Percentiles rank a stretch among this genome's conserved stretches.
These are phyloP conservation scores for Fusarium denticulatum DNA, from an alignment of 2,329 filamentous ascomycete species.

Conservation along the genomic window DNA sequence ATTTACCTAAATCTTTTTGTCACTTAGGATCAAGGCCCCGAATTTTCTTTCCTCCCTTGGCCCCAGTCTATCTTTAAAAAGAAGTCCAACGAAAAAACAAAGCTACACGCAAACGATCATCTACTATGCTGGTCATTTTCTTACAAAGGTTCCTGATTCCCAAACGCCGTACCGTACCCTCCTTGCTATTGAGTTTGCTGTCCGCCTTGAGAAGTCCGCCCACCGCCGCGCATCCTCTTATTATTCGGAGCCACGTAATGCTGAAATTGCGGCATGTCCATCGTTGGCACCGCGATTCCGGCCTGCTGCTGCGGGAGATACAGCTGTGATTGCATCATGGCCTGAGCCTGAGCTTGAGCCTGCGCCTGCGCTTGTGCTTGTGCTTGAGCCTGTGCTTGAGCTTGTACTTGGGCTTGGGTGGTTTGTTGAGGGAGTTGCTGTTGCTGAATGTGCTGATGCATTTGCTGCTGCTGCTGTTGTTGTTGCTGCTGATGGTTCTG, in stretches of 20 bases:
- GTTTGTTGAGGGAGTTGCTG: constrained; percentile 40
- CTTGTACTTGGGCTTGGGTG: constrained; percentile 40
- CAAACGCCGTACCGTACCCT: background rate
- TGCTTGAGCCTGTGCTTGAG: constrained; percentile 37
- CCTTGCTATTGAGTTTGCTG: constrained; percentile 27
- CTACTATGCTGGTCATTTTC: background rate
- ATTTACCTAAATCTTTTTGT: background rate
- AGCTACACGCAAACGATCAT: background rate
- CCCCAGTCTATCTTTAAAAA: background rate
- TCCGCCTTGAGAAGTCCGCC: constrained; percentile 37
- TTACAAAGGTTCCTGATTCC: background rate
- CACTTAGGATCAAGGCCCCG: background rate
- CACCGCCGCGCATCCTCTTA: constrained; percentile 44
- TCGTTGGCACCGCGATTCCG: constrained; percentile 43
- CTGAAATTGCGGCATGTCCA: constrained; percentile 44
- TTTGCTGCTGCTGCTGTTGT: constrained; percentile 32
- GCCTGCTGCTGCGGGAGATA: constrained; percentile 42
- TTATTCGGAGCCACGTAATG: constrained; percentile 45
- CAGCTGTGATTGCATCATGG: constrained; percentile 44
- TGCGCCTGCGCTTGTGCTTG: constrained; percentile 43
- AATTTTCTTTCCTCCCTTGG: background rate
- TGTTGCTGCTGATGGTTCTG: constrained; percentile 42
- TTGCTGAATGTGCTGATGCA: constrained; percentile 40
- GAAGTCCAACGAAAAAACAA: background rate
- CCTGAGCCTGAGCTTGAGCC: constrained; percentile 39